Percentiles rank a stretch among this genome's conserved stretches.
Evolutionary conservation across 176 grass and related monocot species (phyloP).

Genomic region (Elymus sibiricus): DNA sequence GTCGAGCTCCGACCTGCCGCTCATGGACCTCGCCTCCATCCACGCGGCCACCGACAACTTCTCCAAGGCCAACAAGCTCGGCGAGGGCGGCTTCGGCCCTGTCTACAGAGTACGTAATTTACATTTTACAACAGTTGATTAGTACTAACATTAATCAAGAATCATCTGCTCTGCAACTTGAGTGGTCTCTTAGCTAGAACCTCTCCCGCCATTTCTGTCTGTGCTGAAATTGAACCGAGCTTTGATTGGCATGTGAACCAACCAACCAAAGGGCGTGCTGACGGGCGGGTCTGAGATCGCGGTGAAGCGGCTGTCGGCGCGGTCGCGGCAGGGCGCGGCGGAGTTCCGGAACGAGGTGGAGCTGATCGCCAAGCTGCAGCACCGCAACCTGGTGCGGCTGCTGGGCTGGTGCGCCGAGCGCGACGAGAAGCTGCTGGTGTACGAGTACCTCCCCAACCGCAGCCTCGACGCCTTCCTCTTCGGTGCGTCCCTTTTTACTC

Average conservation of each 20-base stretch:
- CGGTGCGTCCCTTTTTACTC: slow-evolving; percentile 4
- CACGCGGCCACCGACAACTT: slow-evolving; percentile 75
- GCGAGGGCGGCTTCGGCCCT: slow-evolving; percentile 88
- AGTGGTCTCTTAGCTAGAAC: neutral
- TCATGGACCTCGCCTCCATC: slow-evolving; percentile 72
- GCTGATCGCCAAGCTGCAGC: slow-evolving; percentile 92
- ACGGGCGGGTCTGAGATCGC: slow-evolving; percentile 59
- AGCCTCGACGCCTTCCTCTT: slow-evolving; percentile 88
- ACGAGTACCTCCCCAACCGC: slow-evolving; percentile 85
- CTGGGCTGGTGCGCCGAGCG: slow-evolving; percentile 77
- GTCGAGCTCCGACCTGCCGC: slow-evolving; percentile 64
- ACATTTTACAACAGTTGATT: neutral
- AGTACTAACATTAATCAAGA: neutral
- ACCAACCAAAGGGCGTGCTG: slow-evolving; percentile 45
- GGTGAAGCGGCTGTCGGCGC: slow-evolving; percentile 75
- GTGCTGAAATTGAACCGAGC: too few species aligned
- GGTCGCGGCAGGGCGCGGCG: slow-evolving; percentile 61
- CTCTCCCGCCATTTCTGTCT: neutral
- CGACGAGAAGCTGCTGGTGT: slow-evolving; percentile 87
- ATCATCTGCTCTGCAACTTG: neutral
- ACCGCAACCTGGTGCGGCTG: slow-evolving; percentile 83
- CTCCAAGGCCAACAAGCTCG: slow-evolving; percentile 80
- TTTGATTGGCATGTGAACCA: neutral
- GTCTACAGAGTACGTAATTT: slow-evolving; percentile 56
- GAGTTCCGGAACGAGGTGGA: slow-evolving; percentile 94